Percentiles rank a stretch among this genome's conserved stretches.
phyloP scores from a whole-genome alignment of 75 land plant genomes.

The Isoetes taiwanensis region DNA sequence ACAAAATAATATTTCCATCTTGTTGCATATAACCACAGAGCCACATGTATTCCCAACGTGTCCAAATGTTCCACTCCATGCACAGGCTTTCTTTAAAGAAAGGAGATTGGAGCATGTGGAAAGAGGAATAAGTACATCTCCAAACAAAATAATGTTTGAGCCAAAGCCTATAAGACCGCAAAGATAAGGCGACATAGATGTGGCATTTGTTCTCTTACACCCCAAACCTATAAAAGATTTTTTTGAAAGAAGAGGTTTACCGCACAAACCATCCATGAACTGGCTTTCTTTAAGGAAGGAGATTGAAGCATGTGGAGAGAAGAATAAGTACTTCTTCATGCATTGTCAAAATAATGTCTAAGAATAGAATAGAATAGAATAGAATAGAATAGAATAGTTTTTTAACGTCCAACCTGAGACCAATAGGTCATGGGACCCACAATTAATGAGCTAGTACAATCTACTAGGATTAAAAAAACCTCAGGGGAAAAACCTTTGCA shows the following conservation, averaged over 20 bases:
- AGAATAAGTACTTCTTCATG: constrained; percentile 65
- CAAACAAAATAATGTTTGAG: constrained; percentile 80
- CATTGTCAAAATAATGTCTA: constrained; percentile 75
- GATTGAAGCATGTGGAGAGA: constrained; percentile 55
- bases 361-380: too few species aligned
- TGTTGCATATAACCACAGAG: constrained; percentile 77
- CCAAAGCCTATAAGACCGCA: constrained; percentile 48
- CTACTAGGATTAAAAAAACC: too few species aligned
- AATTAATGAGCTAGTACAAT: too few species aligned
- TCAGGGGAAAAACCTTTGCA: too few species aligned
- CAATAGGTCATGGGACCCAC: too few species aligned
- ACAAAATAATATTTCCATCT: constrained; percentile 98
- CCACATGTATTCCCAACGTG: constrained; percentile 54
- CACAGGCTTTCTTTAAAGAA: constrained; percentile 51
- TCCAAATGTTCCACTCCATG: constrained; percentile 73
- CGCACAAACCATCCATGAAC: too few species aligned
- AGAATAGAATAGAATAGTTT: too few species aligned
- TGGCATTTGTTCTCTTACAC: constrained; percentile 16
- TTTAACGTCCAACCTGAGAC: too few species aligned
- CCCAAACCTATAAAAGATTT: constrained; percentile 51
- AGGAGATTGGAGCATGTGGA: constrained; percentile 55
- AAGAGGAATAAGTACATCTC: constrained; percentile 56
- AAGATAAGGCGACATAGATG: constrained; percentile 63
- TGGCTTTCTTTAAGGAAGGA: constrained; percentile 47
- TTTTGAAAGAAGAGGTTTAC: neutral